Percentiles rank a stretch among this genome's conserved stretches.
These are phyloP conservation scores for Narthecium ossifragum DNA, from an alignment of 106 monocot species.

Conservation along the genomic window DNA sequence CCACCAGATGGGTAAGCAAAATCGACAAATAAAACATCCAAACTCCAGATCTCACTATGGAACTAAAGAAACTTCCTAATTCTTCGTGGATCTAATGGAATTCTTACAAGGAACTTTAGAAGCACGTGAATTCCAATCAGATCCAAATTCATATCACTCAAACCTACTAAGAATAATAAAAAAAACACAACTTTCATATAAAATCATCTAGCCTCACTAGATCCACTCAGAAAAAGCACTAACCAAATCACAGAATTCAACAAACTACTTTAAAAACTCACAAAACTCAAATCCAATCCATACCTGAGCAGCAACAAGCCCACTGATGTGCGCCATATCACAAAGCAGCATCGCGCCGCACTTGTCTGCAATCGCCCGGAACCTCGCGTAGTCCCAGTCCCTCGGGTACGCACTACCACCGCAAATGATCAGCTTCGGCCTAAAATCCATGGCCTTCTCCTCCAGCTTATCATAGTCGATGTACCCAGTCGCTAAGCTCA, in stretches of 20 bases:
- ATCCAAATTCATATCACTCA: no score
- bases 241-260: neutral
- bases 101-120: no score
- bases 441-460: conserved; percentile 85
- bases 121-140: no score
- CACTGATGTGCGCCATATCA: conserved; percentile 91
- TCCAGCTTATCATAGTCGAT: conserved; percentile 86
- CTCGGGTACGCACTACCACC: conserved; percentile 87
- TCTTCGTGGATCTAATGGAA: no score
- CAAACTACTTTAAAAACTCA: neutral
- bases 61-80: no score
- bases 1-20: no score
- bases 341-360: conserved; percentile 67
- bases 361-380: conserved; percentile 62
- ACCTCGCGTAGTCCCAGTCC: conserved; percentile 77
- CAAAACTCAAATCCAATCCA: conserved; percentile 1
- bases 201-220: no score
- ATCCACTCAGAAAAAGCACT: no score
- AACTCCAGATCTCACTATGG: no score
- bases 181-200: no score
- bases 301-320: conserved; percentile 88
- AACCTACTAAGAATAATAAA: no score
- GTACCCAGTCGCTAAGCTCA: conserved; percentile 53
- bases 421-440: conserved; percentile 80
- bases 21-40: no score